Base-by-base conservation (phyloP, 2,329 filamentous ascomycete species). In the Fusarium sp. region DNA sequence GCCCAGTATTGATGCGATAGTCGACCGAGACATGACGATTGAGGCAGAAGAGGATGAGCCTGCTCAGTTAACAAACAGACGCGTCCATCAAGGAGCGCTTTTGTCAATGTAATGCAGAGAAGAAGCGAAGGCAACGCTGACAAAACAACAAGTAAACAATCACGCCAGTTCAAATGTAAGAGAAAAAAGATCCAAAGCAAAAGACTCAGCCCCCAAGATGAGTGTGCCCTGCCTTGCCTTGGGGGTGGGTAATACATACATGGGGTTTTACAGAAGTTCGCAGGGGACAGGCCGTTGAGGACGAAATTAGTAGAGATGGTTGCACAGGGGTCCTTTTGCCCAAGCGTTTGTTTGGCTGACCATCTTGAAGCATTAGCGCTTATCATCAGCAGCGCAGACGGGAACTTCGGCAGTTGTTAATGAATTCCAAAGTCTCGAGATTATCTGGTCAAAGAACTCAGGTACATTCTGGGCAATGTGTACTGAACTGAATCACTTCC, bases 351-450 rank as follows among this genome's bases (percentile, higher is more conserved):
- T 29, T 60, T 60, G 32, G 29, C 45, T 29, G n/a, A 48, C 30
- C 11, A 32, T 38, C 34, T 41, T 49, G 62, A 65, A 27, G 60
- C 45, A 56, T 22, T 65, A 65, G 62, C 12, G 62, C 62, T 65
- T 59, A 59, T 38, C 15, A 32, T 24, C 12, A 16, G 5, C 5
- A 20, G 18, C 20, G 24, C 9, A 9, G n/a, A 11, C 6, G 13
- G 11, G 15, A 40, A 12, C 12, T 25, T 20, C 22, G 43, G 32
- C 13, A 27, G 32, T 27, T 38, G 13, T 6, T 16, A 9, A 9
- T 41, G 18, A 16, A 38, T 11, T 18, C 34, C 18, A 38, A 18
- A 38, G 18, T n/a, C 9, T 18, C 10, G 18, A 38, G 18, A 38
- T 38, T 18, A 6, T 11, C 18, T 38, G 5, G 34, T 38, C 10